Base-by-base conservation (phyloP, 768 basidiomycete species). In the Lactarius hatsudake region DNA sequence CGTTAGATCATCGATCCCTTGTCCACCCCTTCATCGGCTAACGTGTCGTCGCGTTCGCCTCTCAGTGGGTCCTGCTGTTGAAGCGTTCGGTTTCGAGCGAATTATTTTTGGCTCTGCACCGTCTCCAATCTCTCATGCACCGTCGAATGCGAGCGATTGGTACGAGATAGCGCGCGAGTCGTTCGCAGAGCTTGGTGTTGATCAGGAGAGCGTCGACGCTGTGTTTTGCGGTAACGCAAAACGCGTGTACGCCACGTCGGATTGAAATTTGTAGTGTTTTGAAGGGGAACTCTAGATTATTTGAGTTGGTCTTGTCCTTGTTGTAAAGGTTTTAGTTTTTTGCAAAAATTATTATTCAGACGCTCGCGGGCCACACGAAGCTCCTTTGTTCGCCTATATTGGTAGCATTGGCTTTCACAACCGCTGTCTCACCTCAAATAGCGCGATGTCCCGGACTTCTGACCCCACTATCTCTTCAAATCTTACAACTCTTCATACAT, bases 91-190 rank as follows among this genome's bases (percentile, higher is more conserved):
- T 8, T 91, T 85, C 72, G 82, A 90, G 72, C 85, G 93, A 61
- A 92, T 94, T 71, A 82, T 94, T 23, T 94, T 89, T 76, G 93
- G 92, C 9, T 89, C 91, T 10, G 87, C 91, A 1, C 85, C 89
- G 38, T 85, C 88, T 13, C 76, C 80, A n/a, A 77, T 79, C 5
- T 79, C 81, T 2, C 79, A 79, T 30, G 79, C 80, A 32, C 72
- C 79, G 30, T 84, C 85, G 4, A 80, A 80, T 57, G 82, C 86
- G 2, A 82, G 81, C 43, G 86, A 87, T 67, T 94, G 93, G 93
- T 94, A 92, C 72, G 88, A 87, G 71, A 83, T 93, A 62, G 89
- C 91, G 13, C 82, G 88, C 69, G 91, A 91, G 73, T 87, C 87
- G 1, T 82, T 93, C 66, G 85, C 89, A 32, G 93, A 94, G 76